These are phyloP conservation scores for Phaffia australis DNA, from an alignment of 768 basidiomycete species.

Conservation along the genomic window DNA sequence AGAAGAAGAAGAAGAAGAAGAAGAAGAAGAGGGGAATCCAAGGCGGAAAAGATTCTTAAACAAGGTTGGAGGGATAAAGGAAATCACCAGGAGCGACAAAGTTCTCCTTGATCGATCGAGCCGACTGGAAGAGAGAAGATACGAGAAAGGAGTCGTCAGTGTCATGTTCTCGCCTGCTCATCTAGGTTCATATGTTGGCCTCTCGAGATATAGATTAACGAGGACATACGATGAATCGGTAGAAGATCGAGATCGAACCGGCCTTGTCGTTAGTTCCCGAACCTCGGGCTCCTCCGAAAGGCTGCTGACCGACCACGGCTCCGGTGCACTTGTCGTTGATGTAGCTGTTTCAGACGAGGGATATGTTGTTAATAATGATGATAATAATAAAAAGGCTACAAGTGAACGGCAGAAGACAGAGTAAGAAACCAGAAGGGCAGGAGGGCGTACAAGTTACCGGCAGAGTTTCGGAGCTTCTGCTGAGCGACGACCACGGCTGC, in stretches of 20 bases:
- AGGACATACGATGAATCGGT: constrained; percentile 42
- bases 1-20: too few relatives aligned
- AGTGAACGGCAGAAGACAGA: not conserved
- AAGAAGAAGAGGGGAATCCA: too few relatives aligned
- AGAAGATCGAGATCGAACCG: constrained; percentile 65
- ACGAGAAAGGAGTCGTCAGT: too few relatives aligned
- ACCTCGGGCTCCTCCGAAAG: constrained; percentile 85
- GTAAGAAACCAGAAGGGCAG: not conserved
- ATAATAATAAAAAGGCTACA: not conserved
- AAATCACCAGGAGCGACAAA: constrained; percentile 74
- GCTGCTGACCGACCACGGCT: constrained; percentile 95
- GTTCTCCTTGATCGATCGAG: constrained; percentile 93
- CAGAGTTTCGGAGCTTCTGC: constrained; percentile 72
- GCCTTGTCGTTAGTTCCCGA: constrained; percentile 99
- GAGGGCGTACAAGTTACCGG: constrained; percentile 55
- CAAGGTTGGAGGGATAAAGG: constrained; percentile 75
- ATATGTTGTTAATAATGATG: not conserved
- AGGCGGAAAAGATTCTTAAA: too few relatives aligned
- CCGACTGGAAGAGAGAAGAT: constrained; percentile 50
- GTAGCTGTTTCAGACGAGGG: not conserved
- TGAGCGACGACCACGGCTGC: constrained; percentile 67
- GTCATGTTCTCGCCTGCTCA: too few relatives aligned
- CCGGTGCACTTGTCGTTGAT: constrained; percentile 67
- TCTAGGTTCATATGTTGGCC: too few relatives aligned
- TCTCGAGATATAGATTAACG: not conserved